A percentile compares a stretch with the other conserved stretches of the same genome.
These are phyloP conservation scores for Talaromyces atroroseus DNA, from an alignment of 2,329 filamentous ascomycete species.

Conservation along the genomic window DNA sequence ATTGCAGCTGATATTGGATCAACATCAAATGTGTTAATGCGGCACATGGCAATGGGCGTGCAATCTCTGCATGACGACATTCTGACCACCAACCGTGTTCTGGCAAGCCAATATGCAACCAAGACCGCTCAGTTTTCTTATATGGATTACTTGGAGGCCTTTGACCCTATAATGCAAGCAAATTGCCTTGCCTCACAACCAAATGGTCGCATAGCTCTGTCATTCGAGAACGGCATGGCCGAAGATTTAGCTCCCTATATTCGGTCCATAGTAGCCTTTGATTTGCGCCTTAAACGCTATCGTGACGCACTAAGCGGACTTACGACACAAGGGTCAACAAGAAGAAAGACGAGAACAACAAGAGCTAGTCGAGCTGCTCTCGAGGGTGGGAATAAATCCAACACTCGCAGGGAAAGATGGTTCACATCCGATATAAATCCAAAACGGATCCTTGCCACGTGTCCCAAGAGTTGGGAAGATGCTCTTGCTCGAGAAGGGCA, in stretches of 20 bases:
- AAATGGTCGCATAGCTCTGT: slow-evolving; percentile 50
- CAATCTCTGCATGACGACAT: slow-evolving; percentile 1
- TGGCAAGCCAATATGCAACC: slow-evolving; percentile 19
- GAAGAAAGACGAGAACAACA: slow-evolving; percentile 64
- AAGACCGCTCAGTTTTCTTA: slow-evolving; percentile 25
- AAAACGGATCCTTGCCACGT: slow-evolving; percentile 60
- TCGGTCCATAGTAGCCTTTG: slow-evolving; percentile 75
- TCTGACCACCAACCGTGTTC: slow-evolving; percentile 27
- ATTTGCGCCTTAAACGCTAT: slow-evolving; percentile 64
- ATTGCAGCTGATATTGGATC: slow-evolving; percentile 32
- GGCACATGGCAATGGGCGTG: slow-evolving; percentile 19
- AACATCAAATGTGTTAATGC: slow-evolving; percentile 26
- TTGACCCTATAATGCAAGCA: slow-evolving; percentile 48
- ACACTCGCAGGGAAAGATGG: slow-evolving; percentile 65
- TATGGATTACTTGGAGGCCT: slow-evolving; percentile 41
- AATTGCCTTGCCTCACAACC: slow-evolving; percentile 28
- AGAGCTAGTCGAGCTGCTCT: slow-evolving; percentile 69
- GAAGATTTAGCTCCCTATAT: slow-evolving; percentile 84
- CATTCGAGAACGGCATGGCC: slow-evolving; percentile 67
- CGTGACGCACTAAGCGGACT: slow-evolving; percentile 59
- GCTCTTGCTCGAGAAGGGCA: slow-evolving; percentile 28
- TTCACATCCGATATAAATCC: slow-evolving; percentile 60
- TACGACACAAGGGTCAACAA: slow-evolving; percentile 53
- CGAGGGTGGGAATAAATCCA: slow-evolving; percentile 65
- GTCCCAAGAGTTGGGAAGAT: slow-evolving; percentile 40